Evolutionary conservation across 169 alveolate species (phyloP).

Genomic region (Cryptosporidium bovis): DNA sequence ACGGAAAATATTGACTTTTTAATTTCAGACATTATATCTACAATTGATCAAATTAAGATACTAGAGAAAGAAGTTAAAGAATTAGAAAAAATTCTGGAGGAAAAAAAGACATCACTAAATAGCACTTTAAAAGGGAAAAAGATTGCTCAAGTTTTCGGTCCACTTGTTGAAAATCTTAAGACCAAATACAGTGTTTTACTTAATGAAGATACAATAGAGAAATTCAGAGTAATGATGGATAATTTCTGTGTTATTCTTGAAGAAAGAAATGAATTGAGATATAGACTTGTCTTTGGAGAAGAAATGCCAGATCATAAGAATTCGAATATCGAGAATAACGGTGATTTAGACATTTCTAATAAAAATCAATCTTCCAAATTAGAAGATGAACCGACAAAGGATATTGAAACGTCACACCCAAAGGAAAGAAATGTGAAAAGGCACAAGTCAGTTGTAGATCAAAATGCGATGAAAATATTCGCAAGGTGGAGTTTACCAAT

Average conservation of each 20-base stretch:
- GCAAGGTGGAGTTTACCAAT: conserved; percentile 70
- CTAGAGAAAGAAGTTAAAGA: conserved; percentile 1
- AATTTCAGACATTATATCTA: conserved; percentile 26
- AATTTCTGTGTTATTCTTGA: conserved; percentile 27
- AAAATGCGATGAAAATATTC: conserved; percentile 61
- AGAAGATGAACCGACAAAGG: neutral
- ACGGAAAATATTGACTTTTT: conserved; percentile 16
- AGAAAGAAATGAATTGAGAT: conserved; percentile 65
- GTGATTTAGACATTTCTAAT: neutral
- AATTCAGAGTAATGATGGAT: conserved; percentile 17
- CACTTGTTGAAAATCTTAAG: conserved; percentile 17
- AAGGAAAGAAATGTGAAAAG: conserved; percentile 16
- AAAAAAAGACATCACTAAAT: neutral
- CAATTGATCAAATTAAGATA: conserved; percentile 1
- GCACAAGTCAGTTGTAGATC: conserved; percentile 27
- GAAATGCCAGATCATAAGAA: neutral
- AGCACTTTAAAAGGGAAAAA: conserved; percentile 2
- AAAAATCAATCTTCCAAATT: neutral
- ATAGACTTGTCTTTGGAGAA: conserved; percentile 55
- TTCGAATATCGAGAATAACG: neutral
- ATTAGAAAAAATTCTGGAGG: conserved; percentile 3
- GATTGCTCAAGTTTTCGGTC: conserved; percentile 29
- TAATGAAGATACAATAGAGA: conserved; percentile 33
- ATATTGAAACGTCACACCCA: neutral
- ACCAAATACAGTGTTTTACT: neutral